These are phyloP conservation scores for Wallacemonas sp. DNA, from an alignment of 208 protist species.

Conservation along the genomic window DNA sequence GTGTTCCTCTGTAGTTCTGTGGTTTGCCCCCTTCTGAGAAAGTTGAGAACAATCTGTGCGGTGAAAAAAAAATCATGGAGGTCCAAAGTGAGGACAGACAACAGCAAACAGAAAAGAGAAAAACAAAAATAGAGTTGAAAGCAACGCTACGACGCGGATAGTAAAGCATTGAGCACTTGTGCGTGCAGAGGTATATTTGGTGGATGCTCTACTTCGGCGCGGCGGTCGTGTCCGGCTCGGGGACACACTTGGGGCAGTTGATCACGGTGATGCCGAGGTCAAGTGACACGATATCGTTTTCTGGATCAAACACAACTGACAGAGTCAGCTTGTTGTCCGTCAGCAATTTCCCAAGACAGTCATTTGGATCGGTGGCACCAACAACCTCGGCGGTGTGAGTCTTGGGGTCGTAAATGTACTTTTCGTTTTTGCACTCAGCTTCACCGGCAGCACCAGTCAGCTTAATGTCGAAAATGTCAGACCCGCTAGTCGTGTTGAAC, in stretches of 20 bases:
- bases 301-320: constrained; percentile 39
- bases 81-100: too few species aligned
- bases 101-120: too few species aligned
- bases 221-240: not conserved
- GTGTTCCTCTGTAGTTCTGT: too few species aligned
- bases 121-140: not conserved
- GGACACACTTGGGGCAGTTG: constrained; percentile 44
- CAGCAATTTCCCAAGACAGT: constrained; percentile 70
- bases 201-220: not conserved
- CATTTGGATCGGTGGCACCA: constrained; percentile 44
- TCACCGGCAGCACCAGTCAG: constrained; percentile 44
- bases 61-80: too few species aligned
- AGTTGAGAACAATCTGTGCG: too few species aligned
- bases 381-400: constrained; percentile 36
- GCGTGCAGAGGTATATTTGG: not conserved
- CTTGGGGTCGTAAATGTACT: constrained; percentile 58
- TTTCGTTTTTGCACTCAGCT: constrained; percentile 55
- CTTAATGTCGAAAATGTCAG: constrained; percentile 49
- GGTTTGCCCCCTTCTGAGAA: too few species aligned
- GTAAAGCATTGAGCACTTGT: constrained; percentile 9
- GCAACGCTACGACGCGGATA: not conserved
- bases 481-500: constrained; percentile 25
- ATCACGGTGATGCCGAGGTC: constrained; percentile 61
- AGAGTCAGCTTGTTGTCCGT: constrained; percentile 43
- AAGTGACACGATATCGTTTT: constrained; percentile 45